Evolutionary conservation across 2,329 filamentous ascomycete genomes (phyloP), one percentile per base, ranked within the genome.

Genomic region (Paraphaeosphaeria minitans): DNA sequence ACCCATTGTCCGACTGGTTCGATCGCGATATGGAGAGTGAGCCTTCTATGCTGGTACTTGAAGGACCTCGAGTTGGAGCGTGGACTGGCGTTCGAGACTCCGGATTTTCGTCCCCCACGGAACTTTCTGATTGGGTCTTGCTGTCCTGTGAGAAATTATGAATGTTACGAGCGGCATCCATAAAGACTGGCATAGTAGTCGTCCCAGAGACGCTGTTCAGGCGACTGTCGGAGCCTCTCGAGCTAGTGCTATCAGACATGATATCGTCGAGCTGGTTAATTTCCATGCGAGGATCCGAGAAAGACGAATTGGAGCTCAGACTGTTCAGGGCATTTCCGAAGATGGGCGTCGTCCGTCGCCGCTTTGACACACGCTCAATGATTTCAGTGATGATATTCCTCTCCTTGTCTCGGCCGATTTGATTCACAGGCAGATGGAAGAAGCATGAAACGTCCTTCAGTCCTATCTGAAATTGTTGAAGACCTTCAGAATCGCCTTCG

Each of bases 381-480:
- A 95, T 66, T 22, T 72, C 68, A 41, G 93, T 78, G 9, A 97
- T 85, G 39, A 85, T 84, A 48, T 88, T 82, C 43, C 87, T 87
- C 73, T 97, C 92, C 61, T 85, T 82, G 31, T 89, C 83, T 37
- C 93, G 86, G 3, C 94, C 94, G 64, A 97, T 90, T 83, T 96
- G 92, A 58, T 84, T 83, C 0, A 87, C 85, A 0, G 94, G 94
- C 21, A 97, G 83, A 65, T 93, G 90, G 77, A 97, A 97, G 72
- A 96, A 95, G 4, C 93, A 96, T 0, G 92, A 96, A 0, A 97
- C 87, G 75, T 98, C 94, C 58, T 88, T 91, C n/a, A 88, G 86
- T 13, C 87, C 93, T 59, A 96, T 88, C 62, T 86, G 83, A 82
- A 92, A 96, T 41, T 89, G 84, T 59, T 87, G 87, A 54, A 97